Conservation (phyloP, 2,329 filamentous ascomycete genomes). For the Cladosporium sp. region DNA sequence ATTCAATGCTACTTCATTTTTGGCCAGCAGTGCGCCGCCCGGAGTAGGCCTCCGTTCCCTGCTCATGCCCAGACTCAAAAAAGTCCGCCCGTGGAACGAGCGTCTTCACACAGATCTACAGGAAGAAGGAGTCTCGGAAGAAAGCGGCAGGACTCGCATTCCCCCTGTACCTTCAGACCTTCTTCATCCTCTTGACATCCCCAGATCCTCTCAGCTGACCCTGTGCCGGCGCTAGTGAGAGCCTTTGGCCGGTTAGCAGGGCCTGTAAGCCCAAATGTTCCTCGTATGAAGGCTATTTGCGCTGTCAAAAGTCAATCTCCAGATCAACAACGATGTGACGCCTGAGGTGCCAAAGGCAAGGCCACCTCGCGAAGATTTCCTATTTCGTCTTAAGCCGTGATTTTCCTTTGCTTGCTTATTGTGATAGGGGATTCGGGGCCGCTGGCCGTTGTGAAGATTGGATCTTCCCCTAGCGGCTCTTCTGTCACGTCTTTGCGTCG, state of each 20-base stretch:
- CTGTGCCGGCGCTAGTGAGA: constrained; percentile 6
- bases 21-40: background rate
- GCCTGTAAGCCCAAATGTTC: too few species aligned
- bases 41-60: background rate
- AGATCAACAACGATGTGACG: background rate
- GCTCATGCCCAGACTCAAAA: too few species aligned
- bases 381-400: background rate
- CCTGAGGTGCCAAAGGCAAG: background rate
- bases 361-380: background rate
- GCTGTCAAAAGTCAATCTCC: too few species aligned
- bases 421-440: background rate
- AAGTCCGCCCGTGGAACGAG: too few species aligned
- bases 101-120: constrained; percentile 1
- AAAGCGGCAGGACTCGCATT: constrained; percentile 5
- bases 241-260: too few species aligned
- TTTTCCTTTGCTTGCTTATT: background rate
- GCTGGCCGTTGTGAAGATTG: constrained; percentile 3
- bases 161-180: constrained; percentile 1
- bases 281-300: too few species aligned
- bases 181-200: constrained; percentile 9
- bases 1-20: background rate
- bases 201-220: constrained; percentile 1
- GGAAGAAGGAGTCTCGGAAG: background rate
- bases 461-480: background rate
- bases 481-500: background rate